Base-by-base conservation (phyloP, 306 rosid genomes). In the Trifolium fragiferum region DNA sequence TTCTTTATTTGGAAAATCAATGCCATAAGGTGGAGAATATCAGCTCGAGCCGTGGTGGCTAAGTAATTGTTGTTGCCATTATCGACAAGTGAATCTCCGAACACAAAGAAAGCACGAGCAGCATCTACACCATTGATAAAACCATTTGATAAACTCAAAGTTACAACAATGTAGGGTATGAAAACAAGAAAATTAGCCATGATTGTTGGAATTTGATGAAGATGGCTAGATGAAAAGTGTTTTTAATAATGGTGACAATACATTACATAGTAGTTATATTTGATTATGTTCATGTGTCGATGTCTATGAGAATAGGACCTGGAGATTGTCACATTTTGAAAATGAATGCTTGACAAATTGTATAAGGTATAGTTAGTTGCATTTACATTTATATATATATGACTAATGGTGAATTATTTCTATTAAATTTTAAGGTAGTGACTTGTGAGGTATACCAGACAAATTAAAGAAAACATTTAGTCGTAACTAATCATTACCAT, bases 281-380 rank as follows among this genome's bases (percentile, higher is more conserved):
- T 53, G 59, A 19, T 8, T 41, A 41, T 37, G 40, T 37, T 50
- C 11, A 50, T 58, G 60, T 66, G 33, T 75, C 12, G 16, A 10
- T 50, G 59, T 54, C 43, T 10, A 21, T 27, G 44, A 71, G 6
- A 75, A 15, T 32, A 1, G 72, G 41, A 62, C 7, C 35, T 13
- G 6, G 49, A 8, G 43, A 57, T 43, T 67, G 21, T 66, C 35
- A 14, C 58, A 66, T 44, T 73, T 43, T 55, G 27, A 62, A 70
- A 71, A 54, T 8, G 43, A 37, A 61, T 62, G 77, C 18, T 8
- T 65, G 66, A 58, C 66, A 20, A 71, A 61, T 50, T 70, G 51
- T 54, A 19, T 13, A 18, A 21, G 8, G n/a, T 49, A 41, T 2
- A 10, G 73, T 75, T 61, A 12, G 80, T 75, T 61, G 51, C 62